These are phyloP conservation scores for Spinellus fusiger DNA, from an alignment of 192 early-diverging fungal species.

Conservation along the genomic window DNA sequence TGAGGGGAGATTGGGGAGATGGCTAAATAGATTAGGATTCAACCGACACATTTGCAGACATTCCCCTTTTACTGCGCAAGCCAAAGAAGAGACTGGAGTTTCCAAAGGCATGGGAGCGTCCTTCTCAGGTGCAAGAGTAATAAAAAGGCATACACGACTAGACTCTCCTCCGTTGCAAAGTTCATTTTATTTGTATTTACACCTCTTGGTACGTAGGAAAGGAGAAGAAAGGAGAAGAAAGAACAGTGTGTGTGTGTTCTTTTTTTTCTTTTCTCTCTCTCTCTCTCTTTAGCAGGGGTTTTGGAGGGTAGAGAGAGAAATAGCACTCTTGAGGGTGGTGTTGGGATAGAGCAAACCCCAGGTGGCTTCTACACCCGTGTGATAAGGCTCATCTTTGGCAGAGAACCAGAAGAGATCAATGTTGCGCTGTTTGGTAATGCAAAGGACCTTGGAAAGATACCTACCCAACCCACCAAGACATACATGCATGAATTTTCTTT, in stretches of 20 bases:
- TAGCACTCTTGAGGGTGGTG: background rate
- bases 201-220: no score
- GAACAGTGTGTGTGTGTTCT: no score
- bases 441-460: constrained; percentile 44
- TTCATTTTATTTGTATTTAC: no score
- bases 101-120: constrained; percentile 58
- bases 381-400: constrained; percentile 56
- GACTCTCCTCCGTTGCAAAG: background rate
- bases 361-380: constrained; percentile 31
- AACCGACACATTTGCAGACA: constrained; percentile 47
- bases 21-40: constrained; percentile 27
- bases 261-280: background rate
- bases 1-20: background rate
- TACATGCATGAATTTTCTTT: no score
- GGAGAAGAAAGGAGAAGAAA: no score
- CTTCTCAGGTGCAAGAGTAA: constrained; percentile 1
- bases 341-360: constrained; percentile 25
- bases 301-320: background rate
- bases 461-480: no score
- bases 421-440: constrained; percentile 39
- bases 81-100: constrained; percentile 50
- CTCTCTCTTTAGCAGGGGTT: background rate
- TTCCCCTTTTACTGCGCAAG: constrained; percentile 55
- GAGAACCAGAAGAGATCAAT: constrained; percentile 52
- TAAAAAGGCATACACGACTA: background rate